Evolutionary conservation across 345 rosid species (phyloP).

Genomic region (Citrus inodora): DNA sequence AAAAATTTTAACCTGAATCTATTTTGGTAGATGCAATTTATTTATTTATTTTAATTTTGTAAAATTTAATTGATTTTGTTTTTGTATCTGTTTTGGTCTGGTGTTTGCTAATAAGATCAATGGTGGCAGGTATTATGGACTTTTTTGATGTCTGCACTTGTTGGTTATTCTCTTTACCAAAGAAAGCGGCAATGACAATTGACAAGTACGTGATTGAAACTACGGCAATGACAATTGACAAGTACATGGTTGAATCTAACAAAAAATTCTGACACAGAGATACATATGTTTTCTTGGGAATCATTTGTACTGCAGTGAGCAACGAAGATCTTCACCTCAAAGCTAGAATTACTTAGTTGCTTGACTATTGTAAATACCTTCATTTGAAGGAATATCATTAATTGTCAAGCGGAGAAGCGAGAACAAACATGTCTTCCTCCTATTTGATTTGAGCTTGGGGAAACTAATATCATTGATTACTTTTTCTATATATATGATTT

Average conservation of each 20-base stretch:
- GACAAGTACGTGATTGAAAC: not conserved
- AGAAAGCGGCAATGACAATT: conserved; percentile 57
- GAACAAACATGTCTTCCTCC: no score
- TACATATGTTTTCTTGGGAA: not conserved
- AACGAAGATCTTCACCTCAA: not conserved
- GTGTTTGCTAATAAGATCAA: not conserved
- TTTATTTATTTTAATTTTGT: not conserved
- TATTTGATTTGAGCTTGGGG: not conserved
- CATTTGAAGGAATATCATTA: not conserved
- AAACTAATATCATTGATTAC: not conserved
- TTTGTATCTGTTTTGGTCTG: not conserved
- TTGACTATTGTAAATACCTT: conserved; percentile 10
- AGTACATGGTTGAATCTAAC: not conserved
- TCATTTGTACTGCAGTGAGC: not conserved
- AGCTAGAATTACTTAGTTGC: not conserved
- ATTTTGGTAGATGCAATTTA: not conserved
- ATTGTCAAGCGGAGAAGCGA: no score
- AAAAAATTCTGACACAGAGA: not conserved
- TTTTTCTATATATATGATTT: no score
- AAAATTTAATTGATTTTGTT: not conserved
- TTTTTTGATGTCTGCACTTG: conserved; percentile 90
- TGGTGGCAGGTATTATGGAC: conserved; percentile 85
- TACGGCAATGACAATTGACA: not conserved
- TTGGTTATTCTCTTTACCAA: conserved; percentile 95
- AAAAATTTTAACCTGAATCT: not conserved